A percentile compares a stretch with the other conserved stretches of the same genome.
Conservation (phyloP, 148 eudicot genomes). For the Arbutus unedo region DNA sequence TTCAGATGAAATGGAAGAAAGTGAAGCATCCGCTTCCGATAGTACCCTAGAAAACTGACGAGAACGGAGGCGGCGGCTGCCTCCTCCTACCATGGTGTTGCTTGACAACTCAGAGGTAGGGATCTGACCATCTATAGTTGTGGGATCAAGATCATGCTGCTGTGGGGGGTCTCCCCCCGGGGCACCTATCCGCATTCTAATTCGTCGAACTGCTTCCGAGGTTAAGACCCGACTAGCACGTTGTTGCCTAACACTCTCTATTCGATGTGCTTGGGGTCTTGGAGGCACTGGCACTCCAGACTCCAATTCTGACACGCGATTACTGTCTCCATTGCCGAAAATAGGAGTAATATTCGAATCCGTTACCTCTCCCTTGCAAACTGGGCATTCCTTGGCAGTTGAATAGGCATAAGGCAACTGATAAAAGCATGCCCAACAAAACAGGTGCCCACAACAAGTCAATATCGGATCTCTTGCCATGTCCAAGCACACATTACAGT, state of each 20-base stretch:
- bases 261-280: conserved; percentile 52
- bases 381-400: conserved; percentile 54
- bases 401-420: conserved; percentile 35
- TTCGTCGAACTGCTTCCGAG: conserved; percentile 46
- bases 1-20: conserved; percentile 42
- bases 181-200: conserved; percentile 36
- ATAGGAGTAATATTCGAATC: conserved; percentile 43
- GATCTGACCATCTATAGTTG: conserved; percentile 8
- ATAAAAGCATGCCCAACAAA: conserved; percentile 63
- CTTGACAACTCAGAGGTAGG: not conserved
- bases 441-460: conserved; percentile 65
- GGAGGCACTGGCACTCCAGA: conserved; percentile 41
- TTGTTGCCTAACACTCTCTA: conserved; percentile 47
- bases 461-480: conserved; percentile 51
- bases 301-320: conserved; percentile 15
- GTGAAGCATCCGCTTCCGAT: conserved; percentile 46
- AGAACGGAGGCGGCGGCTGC: conserved; percentile 22
- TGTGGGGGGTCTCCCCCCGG: conserved; percentile 20
- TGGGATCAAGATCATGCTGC: not conserved
- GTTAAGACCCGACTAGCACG: conserved; percentile 26
- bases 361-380: conserved; percentile 55
- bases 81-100: conserved; percentile 6
- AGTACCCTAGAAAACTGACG: conserved; percentile 35
- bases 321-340: conserved; percentile 40
- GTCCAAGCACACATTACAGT: conserved; percentile 55